Base-by-base conservation (phyloP, 306 rosid genomes). In the Luffa aegyptiaca region DNA sequence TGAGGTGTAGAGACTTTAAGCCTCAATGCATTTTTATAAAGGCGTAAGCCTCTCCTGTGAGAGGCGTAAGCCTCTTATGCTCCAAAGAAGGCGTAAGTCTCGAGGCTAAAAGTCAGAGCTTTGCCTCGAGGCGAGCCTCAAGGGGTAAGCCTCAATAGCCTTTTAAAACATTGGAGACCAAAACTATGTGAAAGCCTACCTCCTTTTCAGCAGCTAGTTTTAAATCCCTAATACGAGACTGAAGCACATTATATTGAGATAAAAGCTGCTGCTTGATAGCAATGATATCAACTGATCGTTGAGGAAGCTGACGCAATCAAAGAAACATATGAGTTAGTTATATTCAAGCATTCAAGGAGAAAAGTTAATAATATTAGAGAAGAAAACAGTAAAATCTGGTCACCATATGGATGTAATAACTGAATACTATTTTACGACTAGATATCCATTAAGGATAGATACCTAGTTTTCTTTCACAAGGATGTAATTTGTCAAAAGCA, bases 181-280 rank as follows among this genome's bases (percentile, higher is more conserved):
- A 86, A 70, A 77, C 86, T 58, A 57, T 82, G 62, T 53, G 75
- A 31, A 44, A 55, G 80, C 81, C 46, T 80, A 91, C 99, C 96
- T 91, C 99, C 86, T 90, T 95, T 71, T 95, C 96, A 76, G 97
- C 90, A 83, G 96, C 97, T 82, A 83, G 90, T 85, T 86, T 95
- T 31, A 95, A 91, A 85, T 86, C 92, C 86, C 82, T 91, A 82
- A 95, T 91, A 80, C 97, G 97, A 80, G 93, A 86, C 82, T 90
- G 97, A 66, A 95, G 92, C 84, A 88, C 75, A 82, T 95, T 97
- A 82, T 95, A 93, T 81, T 95, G 99, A 78, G 99, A 88, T 86
- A 95, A 81, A 86, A 95, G 97, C 55, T 84, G 93, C 83, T 95
- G 99, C 84, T 89, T 95, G 85, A 95, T 89, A 3, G 92, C 92